Evolutionary conservation across 148 eudicot species (phyloP), one percentile per base, ranked within the genome.

Genomic region (Diospyros lotus): DNA sequence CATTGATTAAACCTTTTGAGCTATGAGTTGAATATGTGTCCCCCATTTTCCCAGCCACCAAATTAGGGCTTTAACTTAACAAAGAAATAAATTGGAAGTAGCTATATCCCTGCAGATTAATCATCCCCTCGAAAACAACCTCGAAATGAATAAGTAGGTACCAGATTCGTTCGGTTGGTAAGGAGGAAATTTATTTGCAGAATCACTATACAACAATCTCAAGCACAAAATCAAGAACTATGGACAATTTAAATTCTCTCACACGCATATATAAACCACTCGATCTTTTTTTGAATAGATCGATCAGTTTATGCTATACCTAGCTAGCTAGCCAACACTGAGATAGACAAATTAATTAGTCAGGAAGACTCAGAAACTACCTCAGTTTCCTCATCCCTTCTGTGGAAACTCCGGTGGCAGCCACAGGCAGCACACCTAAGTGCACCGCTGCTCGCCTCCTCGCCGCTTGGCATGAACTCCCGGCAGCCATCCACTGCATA

Each of bases 401-500:
- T 74, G 48, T 92, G 97, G 76, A 92, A 92, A 46, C 81, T 92
- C 78, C 97, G 64, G 66, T 92, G 97, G 74, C 97, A 92, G 9
- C 90, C 88, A 71, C 97, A 92, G 58, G 97, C 97, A 0, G 97
- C 97, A 63, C 97, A 92, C 6, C 52, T 9, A 45, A 92, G 87
- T 0, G 88, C 89, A 39, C 51, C 77, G 28, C 45, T 76, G 0
- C 89, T 88, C 3, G 90, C 97, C 58, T 87, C 86, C 9, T 73
- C 81, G 4, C 90, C 94, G 18, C 85, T 84, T 13, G 92, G 88
- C 90, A 92, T 82, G 86, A 92, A 92, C 70, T 89, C 97, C 58
- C 90, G 71, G 85, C 97, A 92, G 1, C 97, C 97, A 68, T 92
- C 97, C n/a, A 92, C 90, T 2, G 90, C 97, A 13, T 92, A 85